phyloP scores from a whole-genome alignment of 225 moss, liverwort and hornwort genomes.

The Polytrichum commune region DNA sequence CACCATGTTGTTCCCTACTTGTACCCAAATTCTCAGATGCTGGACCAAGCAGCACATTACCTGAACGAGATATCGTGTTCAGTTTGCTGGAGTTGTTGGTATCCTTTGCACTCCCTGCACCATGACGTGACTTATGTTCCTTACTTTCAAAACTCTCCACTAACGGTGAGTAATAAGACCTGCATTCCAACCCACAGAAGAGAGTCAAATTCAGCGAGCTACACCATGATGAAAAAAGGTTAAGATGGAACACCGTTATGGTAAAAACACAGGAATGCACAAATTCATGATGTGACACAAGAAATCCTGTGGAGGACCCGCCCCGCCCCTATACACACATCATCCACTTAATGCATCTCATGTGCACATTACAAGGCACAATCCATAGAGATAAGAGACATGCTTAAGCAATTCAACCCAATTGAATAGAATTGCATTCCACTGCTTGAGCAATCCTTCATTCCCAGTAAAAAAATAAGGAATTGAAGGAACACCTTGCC shows the following conservation, averaged over 20 bases:
- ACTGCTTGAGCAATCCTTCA: too few species aligned
- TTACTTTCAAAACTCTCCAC: conserved; percentile 45
- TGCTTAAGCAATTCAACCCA: too few species aligned
- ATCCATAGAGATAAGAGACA: too few species aligned
- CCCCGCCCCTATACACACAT: too few species aligned
- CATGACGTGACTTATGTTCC: background rate
- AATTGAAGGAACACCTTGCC: conserved; percentile 19
- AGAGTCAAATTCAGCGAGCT: background rate
- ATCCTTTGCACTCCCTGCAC: background rate
- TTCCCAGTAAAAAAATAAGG: too few species aligned
- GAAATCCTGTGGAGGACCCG: too few species aligned
- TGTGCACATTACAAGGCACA: too few species aligned
- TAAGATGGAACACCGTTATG: background rate
- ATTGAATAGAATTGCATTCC: too few species aligned
- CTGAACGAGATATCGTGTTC: conserved; percentile 9
- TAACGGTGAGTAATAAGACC: conserved; percentile 51
- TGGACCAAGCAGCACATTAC: background rate
- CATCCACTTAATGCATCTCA: too few species aligned
- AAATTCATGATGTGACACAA: too few species aligned
- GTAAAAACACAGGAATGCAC: too few species aligned
- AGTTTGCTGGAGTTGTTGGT: conserved; percentile 16
- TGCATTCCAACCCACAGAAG: conserved; percentile 7
- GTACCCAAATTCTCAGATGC: conserved; percentile 16
- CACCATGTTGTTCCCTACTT: conserved; percentile 1
- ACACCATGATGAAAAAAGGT: background rate